A percentile compares a stretch with the other conserved stretches of the same genome.
These are phyloP conservation scores for Patellifolia procumbens DNA, from an alignment of 179 eudicot genomes.

Conservation along the genomic window DNA sequence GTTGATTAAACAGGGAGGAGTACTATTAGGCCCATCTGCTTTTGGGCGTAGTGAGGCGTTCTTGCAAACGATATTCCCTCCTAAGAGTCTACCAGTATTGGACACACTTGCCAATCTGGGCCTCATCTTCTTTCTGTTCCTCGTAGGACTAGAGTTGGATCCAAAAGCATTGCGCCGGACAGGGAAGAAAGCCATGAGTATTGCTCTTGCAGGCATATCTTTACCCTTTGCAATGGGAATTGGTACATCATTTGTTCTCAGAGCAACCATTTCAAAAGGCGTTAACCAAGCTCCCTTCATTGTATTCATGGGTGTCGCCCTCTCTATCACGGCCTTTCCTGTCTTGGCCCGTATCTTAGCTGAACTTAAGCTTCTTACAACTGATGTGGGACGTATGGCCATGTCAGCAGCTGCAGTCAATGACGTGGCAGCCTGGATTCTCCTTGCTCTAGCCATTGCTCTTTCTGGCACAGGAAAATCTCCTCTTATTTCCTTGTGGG, in stretches of 20 bases:
- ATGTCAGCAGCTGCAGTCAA: constrained; percentile 97
- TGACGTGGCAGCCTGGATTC: constrained; percentile 91
- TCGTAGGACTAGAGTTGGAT: constrained; percentile 52
- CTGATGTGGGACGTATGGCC: constrained; percentile 87
- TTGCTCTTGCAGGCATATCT: constrained; percentile 51
- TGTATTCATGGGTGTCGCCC: constrained; percentile 90
- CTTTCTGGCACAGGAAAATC: constrained; percentile 67
- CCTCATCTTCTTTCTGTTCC: constrained; percentile 52
- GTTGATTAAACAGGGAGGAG: constrained; percentile 60
- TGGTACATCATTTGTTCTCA: constrained; percentile 46
- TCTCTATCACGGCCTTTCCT: constrained; percentile 81
- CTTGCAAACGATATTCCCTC: constrained; percentile 46
- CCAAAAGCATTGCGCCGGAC: constrained; percentile 43
- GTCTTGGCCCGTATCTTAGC: constrained; percentile 87
- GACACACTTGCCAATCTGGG: constrained; percentile 60
- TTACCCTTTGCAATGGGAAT: constrained; percentile 52
- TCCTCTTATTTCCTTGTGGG: constrained; percentile 68
- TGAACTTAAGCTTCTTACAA: constrained; percentile 82
- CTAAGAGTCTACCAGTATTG: constrained; percentile 48
- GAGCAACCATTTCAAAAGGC: constrained; percentile 55
- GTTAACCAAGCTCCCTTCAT: constrained; percentile 60
- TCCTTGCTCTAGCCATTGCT: constrained; percentile 86
- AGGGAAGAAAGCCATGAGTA: constrained; percentile 46
- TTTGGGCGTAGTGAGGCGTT: constrained; percentile 44
- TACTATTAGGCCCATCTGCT: constrained; percentile 58